A percentile compares a stretch with the other conserved stretches of the same genome.
Conservation (phyloP, 1,284 basidiomycete species). For the Cerioporus squamosus region DNA sequence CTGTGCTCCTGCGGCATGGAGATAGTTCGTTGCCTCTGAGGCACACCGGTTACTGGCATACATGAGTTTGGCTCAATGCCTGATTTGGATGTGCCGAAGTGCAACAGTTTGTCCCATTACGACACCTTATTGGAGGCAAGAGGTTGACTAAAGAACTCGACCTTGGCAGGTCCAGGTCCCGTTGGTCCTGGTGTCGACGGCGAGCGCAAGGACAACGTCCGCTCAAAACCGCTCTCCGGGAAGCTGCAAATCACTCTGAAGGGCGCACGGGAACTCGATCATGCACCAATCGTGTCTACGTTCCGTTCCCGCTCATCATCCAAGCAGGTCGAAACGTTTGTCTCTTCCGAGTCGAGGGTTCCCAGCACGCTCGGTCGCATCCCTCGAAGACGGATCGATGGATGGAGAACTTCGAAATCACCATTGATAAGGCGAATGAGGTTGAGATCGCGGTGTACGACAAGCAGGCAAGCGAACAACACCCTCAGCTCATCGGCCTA, state of each 20-base stretch:
- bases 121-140: no score
- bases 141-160: neutral
- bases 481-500: slow-evolving; percentile 91
- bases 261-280: slow-evolving; percentile 93
- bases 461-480: slow-evolving; percentile 79
- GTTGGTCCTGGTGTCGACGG: slow-evolving; percentile 70
- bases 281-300: slow-evolving; percentile 74
- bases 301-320: slow-evolving; percentile 73
- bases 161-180: slow-evolving; percentile 21
- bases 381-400: slow-evolving; percentile 94
- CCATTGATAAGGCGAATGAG: slow-evolving; percentile 98
- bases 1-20: neutral
- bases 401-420: slow-evolving; percentile 97
- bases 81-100: no score
- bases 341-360: slow-evolving; percentile 98
- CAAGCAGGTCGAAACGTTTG: slow-evolving; percentile 87
- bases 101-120: no score
- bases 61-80: no score
- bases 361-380: slow-evolving; percentile 90
- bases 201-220: slow-evolving; percentile 88
- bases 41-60: no score
- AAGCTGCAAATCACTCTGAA: slow-evolving; percentile 90
- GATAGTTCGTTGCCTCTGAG: no score
- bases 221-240: slow-evolving; percentile 93
- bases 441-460: slow-evolving; percentile 98